Evolutionary conservation across 441 rosid species (phyloP).

Genomic region (Gossypium davidsonii): DNA sequence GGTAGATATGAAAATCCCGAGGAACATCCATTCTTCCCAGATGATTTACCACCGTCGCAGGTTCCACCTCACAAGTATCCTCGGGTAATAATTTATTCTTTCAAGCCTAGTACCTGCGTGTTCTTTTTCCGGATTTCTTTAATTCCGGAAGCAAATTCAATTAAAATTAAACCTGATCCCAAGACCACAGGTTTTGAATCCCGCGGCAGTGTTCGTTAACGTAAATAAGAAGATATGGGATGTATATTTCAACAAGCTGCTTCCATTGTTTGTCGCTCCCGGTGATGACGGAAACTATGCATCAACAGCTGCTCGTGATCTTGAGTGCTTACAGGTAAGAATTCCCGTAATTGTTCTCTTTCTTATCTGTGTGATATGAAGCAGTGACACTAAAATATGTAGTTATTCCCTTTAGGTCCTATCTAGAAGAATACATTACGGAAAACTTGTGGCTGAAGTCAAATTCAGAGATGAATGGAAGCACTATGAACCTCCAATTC

Average conservation of each 20-base stretch:
- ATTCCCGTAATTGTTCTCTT: not conserved
- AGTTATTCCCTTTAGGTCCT: slow-evolving; percentile 43
- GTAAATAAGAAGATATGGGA: slow-evolving; percentile 61
- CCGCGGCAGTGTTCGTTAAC: slow-evolving; percentile 52
- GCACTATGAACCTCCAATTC: slow-evolving; percentile 66
- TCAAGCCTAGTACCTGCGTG: not conserved
- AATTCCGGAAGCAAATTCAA: not conserved
- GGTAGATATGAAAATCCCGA: slow-evolving; percentile 75
- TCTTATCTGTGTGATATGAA: not conserved
- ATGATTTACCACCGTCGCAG: slow-evolving; percentile 36
- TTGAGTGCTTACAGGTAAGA: slow-evolving; percentile 64
- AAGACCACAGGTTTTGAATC: slow-evolving; percentile 47
- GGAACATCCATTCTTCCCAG: slow-evolving; percentile 80
- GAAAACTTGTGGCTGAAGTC: slow-evolving; percentile 84
- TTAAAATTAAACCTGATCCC: slow-evolving; percentile 8
- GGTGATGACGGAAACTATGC: slow-evolving; percentile 83
- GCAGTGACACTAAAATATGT: slow-evolving; percentile 1
- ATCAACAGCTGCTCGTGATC: slow-evolving; percentile 56
- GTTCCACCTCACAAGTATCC: slow-evolving; percentile 37
- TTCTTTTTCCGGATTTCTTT: not conserved
- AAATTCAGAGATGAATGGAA: slow-evolving; percentile 61
- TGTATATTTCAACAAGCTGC: slow-evolving; percentile 51
- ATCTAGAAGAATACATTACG: slow-evolving; percentile 81
- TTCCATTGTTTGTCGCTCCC: slow-evolving; percentile 56
- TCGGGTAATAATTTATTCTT: slow-evolving; percentile 30